Evolutionary conservation across 2,329 filamentous ascomycete species (phyloP).

Genomic region (Trichoderma breve): DNA sequence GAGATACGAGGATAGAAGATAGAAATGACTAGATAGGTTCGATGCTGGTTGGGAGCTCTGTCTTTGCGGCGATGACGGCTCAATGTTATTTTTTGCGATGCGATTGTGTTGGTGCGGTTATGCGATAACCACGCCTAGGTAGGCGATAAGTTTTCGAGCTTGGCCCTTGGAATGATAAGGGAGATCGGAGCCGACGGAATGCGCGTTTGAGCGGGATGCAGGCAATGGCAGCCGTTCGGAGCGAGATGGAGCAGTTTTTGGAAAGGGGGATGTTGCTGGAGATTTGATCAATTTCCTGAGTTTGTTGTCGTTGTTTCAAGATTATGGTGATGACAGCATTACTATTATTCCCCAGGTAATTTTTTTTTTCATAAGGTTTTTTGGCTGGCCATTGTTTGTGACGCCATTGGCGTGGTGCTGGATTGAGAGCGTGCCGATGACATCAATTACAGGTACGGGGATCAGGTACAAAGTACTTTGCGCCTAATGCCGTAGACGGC

Average conservation of each 20-base stretch:
- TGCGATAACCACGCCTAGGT: neutral
- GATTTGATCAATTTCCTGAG: neutral
- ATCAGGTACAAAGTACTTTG: neutral
- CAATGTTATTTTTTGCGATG: neutral
- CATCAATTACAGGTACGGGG: neutral
- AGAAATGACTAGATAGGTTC: neutral
- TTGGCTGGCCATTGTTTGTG: neutral
- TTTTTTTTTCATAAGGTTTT: neutral
- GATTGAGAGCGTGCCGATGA: neutral
- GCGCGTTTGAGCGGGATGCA: slow-evolving; percentile 4
- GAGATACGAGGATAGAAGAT: neutral
- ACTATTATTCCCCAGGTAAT: neutral
- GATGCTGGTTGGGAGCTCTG: neutral
- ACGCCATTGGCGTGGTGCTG: neutral
- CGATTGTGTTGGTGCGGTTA: neutral
- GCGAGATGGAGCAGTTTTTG: neutral
- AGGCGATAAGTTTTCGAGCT: neutral
- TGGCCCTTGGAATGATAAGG: neutral
- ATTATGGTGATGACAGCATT: neutral
- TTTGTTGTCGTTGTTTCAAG: neutral
- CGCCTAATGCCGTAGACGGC: no score
- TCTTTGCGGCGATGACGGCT: neutral
- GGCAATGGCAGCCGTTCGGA: neutral
- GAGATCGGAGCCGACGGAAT: slow-evolving; percentile 10
- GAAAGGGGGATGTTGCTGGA: neutral